Conservation (phyloP, 257 asterid species). For the Scutellaria minor region DNA sequence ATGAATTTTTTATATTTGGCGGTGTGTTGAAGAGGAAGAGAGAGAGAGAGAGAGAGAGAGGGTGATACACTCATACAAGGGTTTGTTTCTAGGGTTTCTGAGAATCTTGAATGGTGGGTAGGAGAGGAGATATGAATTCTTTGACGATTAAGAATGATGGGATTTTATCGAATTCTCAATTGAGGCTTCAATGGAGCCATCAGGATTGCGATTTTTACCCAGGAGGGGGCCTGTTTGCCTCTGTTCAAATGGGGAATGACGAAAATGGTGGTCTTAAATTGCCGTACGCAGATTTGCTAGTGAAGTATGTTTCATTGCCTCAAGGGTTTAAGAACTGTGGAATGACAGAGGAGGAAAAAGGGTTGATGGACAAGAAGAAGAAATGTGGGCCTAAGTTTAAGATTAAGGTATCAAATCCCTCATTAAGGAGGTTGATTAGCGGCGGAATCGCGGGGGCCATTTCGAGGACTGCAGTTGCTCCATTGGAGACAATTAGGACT, state of each 20-base stretch:
- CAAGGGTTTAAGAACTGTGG: conserved; percentile 64
- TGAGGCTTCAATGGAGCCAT: conserved; percentile 66
- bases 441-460: conserved; percentile 95
- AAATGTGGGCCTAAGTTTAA: conserved; percentile 59
- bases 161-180: conserved; percentile 53
- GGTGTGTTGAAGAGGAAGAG: neutral
- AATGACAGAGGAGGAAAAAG: conserved; percentile 49
- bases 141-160: conserved; percentile 55
- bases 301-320: conserved; percentile 65
- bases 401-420: conserved; percentile 81
- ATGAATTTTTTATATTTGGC: conserved; percentile 35
- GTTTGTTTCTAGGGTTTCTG: conserved; percentile 24
- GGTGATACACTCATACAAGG: neutral
- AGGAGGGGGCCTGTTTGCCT: conserved; percentile 85
- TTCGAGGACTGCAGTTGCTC: conserved; percentile 96
- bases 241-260: conserved; percentile 70
- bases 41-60: neutral
- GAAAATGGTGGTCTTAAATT: conserved; percentile 67
- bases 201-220: conserved; percentile 64
- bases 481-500: conserved; percentile 93
- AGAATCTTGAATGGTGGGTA: conserved; percentile 46
- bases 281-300: conserved; percentile 65
- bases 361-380: conserved; percentile 44
- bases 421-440: conserved; percentile 82
- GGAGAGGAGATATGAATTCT: conserved; percentile 45